Conservation (phyloP, 306 rosid genomes). For the Hylodesmum podocarpum region DNA sequence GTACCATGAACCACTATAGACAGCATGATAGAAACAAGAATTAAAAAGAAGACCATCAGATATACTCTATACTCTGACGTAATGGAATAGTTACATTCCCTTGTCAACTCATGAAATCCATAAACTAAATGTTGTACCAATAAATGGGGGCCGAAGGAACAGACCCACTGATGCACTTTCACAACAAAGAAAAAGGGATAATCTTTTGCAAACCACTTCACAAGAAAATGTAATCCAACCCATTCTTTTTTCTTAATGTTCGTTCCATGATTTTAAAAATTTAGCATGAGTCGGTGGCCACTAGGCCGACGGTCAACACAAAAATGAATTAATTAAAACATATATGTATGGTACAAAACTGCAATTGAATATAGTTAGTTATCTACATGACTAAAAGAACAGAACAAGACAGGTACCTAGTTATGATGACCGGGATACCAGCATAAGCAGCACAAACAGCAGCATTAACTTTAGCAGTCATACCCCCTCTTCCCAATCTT, state of each 20-base stretch:
- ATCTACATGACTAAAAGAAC: background rate
- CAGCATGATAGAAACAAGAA: background rate
- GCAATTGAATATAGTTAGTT: background rate
- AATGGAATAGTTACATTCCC: background rate
- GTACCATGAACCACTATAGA: background rate
- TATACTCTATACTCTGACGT: background rate
- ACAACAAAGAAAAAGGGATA: background rate
- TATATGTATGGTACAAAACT: background rate
- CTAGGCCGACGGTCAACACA: background rate
- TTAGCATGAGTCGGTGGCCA: background rate
- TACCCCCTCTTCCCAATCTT: slow-evolving; percentile 92
- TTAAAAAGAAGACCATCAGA: background rate
- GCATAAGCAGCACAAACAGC: slow-evolving; percentile 76
- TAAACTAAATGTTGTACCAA: background rate
- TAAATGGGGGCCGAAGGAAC: background rate
- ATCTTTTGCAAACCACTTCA: background rate
- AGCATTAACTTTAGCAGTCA: slow-evolving; percentile 95
- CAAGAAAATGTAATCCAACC: background rate
- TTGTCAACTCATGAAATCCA: background rate
- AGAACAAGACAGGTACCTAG: slow-evolving; percentile 56
- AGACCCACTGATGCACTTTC: background rate
- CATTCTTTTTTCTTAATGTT: background rate
- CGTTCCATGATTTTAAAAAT: background rate
- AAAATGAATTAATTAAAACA: slow-evolving; percentile 3
- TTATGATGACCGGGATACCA: slow-evolving; percentile 86